Evolutionary conservation across 768 basidiomycete species (phyloP).

Genomic region (Hericium rajendrae): DNA sequence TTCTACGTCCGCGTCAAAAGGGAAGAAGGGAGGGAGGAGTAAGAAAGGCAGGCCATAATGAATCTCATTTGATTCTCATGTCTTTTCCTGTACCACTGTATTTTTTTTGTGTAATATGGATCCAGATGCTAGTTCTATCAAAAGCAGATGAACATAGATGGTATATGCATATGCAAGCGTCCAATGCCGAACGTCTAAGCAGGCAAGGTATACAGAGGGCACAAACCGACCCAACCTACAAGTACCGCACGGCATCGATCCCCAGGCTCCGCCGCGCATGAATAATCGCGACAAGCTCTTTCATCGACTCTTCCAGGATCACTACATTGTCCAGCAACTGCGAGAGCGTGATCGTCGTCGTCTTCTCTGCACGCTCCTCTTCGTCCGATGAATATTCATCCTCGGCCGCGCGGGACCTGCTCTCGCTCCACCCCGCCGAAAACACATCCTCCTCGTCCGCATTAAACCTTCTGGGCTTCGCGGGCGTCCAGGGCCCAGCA

Average conservation of each 20-base stretch:
- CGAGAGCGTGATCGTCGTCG: conserved; percentile 59
- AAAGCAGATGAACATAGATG: not conserved
- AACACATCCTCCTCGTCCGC: conserved; percentile 69
- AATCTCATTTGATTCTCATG: not conserved
- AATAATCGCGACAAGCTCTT: conserved; percentile 81
- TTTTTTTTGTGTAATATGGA: not conserved
- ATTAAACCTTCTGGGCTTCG: conserved; percentile 40
- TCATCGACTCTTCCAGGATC: conserved; percentile 89
- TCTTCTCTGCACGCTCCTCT: conserved; percentile 21
- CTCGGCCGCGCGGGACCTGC: conserved; percentile 15
- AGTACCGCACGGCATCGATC: conserved; percentile 71
- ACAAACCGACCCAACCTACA: conserved; percentile 26
- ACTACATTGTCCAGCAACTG: conserved; percentile 89
- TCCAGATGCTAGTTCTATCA: not conserved
- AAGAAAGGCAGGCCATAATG: not conserved
- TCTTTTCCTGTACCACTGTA: not conserved
- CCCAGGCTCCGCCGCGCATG: conserved; percentile 78
- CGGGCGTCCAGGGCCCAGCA: conserved; percentile 56
- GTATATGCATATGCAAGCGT: not conserved
- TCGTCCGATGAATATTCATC: conserved; percentile 17
- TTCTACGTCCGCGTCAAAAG: not conserved
- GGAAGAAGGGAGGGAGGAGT: not conserved
- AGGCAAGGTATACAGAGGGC: not conserved
- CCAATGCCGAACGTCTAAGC: not conserved
- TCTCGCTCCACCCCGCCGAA: conserved; percentile 36